Conservation (phyloP, 495 filamentous ascomycete species). For the Filosporella fistucella region DNA sequence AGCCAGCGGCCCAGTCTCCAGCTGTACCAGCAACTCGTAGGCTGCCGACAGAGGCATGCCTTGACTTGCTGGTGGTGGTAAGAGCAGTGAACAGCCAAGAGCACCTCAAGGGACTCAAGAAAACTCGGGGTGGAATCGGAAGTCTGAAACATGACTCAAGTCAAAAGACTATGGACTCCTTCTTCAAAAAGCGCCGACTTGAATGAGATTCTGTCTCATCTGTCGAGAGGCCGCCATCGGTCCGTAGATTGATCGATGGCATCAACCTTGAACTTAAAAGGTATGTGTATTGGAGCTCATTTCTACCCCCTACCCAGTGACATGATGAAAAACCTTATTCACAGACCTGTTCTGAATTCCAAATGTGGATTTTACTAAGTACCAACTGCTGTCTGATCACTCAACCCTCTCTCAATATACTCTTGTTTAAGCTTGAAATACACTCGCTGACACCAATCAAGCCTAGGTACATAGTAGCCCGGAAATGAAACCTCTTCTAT, state of each 20-base stretch:
- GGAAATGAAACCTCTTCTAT: neutral
- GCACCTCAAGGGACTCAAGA: conserved; percentile 69
- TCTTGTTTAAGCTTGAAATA: neutral
- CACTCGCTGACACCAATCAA: neutral
- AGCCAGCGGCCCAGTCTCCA: neutral
- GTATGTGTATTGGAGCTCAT: neutral
- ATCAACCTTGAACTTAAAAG: neutral
- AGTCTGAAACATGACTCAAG: conserved; percentile 66
- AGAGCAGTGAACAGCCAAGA: conserved; percentile 55
- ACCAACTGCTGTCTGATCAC: conserved; percentile 76
- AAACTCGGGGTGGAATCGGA: conserved; percentile 72
- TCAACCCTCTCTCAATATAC: neutral
- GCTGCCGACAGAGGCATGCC: neutral
- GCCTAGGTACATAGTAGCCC: neutral
- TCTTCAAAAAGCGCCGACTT: conserved; percentile 56
- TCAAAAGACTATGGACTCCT: conserved; percentile 72
- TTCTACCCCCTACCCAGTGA: conserved; percentile 11
- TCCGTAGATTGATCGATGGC: neutral
- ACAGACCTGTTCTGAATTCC: conserved; percentile 78
- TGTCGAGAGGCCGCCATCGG: neutral
- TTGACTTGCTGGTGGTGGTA: conserved; percentile 31
- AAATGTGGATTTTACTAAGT: conserved; percentile 60
- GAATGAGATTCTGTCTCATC: neutral
- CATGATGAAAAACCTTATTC: conserved; percentile 66
- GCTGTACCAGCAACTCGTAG: neutral